Evolutionary conservation across 83 land plant genomes (phyloP), one percentile per base, ranked within the genome.

Genomic region (Diphasiastrum complanatum): DNA sequence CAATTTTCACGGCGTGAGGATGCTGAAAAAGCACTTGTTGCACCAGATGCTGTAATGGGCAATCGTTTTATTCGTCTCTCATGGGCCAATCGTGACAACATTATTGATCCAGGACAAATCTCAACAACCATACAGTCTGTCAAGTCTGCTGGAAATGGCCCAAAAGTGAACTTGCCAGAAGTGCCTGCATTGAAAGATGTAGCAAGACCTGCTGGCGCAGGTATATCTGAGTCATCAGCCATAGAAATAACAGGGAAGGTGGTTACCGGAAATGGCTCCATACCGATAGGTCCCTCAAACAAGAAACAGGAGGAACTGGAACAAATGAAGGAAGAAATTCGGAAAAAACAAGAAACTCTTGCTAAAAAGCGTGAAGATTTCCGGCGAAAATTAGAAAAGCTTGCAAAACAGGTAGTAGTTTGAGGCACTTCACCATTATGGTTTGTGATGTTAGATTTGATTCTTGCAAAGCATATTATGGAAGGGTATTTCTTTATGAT

Each of bases 31-130:
- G 96, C 99, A 40, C 72, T 89, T 20, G 61, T 60, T 53, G 75
- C 99, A 54, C 92, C 99, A 41, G 99, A 95, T 78, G 99, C 96
- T 61, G 96, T 95, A 6, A 80, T 89, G 86, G 96, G 99, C 43
- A 95, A 95, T 60, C 86, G 96, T n/a, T 95, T 95, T 66, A 95
- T 95, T 57, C 83, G 81, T 49, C 66, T 95, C 8, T 81, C 77
- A 51, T 95, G 99, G 99, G 99, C 99, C 10, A 95, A 95, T 49
- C 67, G 99, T 8, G 99, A 95, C 60, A 89, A 78, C 56, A 73
- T 88, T n/a, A n/a, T n/a, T n/a, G n/a, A n/a, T n/a, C n/a, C n/a
- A n/a, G n/a, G n/a, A n/a, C 6, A n/a, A n/a, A n/a, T n/a, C n/a
- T n/a, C n/a, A n/a, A n/a, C n/a, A n/a, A n/a, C n/a, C n/a, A n/a